Evolutionary conservation across 192 early-diverging fungal genomes (phyloP), one percentile per base, ranked within the genome.

Genomic region (Backusella parvicylindrica): DNA sequence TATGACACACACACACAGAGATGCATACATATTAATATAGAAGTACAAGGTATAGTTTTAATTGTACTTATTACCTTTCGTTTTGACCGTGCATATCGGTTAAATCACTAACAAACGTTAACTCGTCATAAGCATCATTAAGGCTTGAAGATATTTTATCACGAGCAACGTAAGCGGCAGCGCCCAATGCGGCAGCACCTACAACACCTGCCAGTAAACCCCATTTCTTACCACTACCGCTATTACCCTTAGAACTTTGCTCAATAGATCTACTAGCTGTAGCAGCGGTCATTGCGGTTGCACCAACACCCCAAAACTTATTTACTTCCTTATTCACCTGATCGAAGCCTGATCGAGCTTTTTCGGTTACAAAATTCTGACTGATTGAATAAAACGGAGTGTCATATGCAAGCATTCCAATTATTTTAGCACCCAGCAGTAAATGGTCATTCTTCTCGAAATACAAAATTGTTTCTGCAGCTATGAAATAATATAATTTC

Each of bases 341-440:
- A 47, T 76, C 73, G 13, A 76, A 81, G 21, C 78, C 66, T 18
- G 77, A 76, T 60, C 72, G 78, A 0, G 84, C 86, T 30, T 78
- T 79, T 7, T 77, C 35, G 3, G 82, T 72, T 13, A 86, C 77
- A 26, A 83, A 77, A 15, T 81, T 70, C 7, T 79, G 70, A 37
- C 87, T 81, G 12, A 89, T 63, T 9, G 83, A 84, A 80, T 79
- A 89, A 72, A 81, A 89, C 2, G 88, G 88, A 2, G 88, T 86
- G 53, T 89, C 88, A 72, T 79, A 89, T 30, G 86, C 86, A 35
- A 89, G 43, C 16, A 89, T 74, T 9, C 88, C 88, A 33, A 89
- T 71, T 35, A 87, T 75, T 26, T 49, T 71, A 41, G 72, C 83
- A 63, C 21, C 64, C 1, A 32, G 37, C 43, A 60, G 53, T 66